Evolutionary conservation across 2,329 filamentous ascomycete species (phyloP).

Genomic region (Aspergillus piperis): DNA sequence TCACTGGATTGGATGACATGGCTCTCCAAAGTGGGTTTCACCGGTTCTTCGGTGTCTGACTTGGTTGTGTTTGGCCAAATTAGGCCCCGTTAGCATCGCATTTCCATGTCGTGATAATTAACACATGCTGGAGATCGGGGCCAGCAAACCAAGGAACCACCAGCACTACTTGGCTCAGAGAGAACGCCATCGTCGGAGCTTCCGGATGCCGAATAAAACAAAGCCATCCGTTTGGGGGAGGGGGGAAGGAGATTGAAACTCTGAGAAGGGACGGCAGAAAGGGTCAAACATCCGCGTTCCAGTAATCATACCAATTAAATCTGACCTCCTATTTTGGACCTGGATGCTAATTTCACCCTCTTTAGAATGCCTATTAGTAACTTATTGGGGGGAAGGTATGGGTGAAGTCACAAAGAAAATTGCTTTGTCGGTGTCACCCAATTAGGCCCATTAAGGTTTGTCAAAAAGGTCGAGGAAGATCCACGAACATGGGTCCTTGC

Average conservation of each 20-base stretch:
- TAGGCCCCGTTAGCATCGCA: neutral
- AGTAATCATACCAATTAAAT: neutral
- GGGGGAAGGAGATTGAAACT: no score
- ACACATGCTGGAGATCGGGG: neutral
- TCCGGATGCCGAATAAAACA: neutral
- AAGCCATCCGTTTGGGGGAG: neutral
- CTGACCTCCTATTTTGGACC: neutral
- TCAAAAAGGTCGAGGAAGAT: neutral
- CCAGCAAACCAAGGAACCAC: conserved; percentile 2
- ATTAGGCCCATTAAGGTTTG: neutral
- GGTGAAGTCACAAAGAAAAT: neutral
- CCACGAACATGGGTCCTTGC: neutral
- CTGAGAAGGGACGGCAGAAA: no score
- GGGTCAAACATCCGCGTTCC: neutral
- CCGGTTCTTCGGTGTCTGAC: neutral
- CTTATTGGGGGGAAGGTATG: neutral
- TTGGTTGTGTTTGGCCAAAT: neutral
- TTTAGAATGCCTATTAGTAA: no score
- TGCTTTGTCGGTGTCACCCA: neutral
- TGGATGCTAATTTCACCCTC: no score
- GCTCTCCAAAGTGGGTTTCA: neutral
- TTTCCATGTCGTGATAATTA: conserved; percentile 1
- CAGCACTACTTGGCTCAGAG: neutral
- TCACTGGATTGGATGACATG: neutral
- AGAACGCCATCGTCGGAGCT: neutral